A percentile compares a stretch with the other conserved stretches of the same genome.
phyloP scores from a whole-genome alignment of 2,329 filamentous ascomycete species.

The Fusarium sp. region DNA sequence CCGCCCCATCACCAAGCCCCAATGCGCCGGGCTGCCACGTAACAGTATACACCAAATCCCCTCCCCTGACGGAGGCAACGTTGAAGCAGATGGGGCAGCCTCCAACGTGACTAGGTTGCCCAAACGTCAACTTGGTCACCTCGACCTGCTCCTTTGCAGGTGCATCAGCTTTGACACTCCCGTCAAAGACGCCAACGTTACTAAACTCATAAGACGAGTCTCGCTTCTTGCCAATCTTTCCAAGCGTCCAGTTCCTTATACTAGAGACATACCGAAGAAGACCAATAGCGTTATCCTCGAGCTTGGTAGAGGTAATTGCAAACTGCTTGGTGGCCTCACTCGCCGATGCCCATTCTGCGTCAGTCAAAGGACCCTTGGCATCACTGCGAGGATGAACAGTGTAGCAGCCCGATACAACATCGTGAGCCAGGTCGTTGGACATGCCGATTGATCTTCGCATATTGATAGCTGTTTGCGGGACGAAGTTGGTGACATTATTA shows the following conservation, averaged over 20 bases:
- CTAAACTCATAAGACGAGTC: slow-evolving; percentile 45
- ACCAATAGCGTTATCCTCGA: slow-evolving; percentile 39
- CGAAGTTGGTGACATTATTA: slow-evolving; percentile 41
- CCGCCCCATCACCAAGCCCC: slow-evolving; percentile 29
- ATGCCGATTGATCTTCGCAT: slow-evolving; percentile 42
- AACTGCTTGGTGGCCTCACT: slow-evolving; percentile 27
- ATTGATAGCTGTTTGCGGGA: slow-evolving; percentile 43
- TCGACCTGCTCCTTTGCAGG: not conserved
- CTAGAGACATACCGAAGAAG: slow-evolving; percentile 41
- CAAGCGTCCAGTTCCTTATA: slow-evolving; percentile 41
- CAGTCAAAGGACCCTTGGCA: slow-evolving; percentile 20
- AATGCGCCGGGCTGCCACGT: slow-evolving; percentile 45
- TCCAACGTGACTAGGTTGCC: slow-evolving; percentile 40
- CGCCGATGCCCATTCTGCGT: slow-evolving; percentile 40
- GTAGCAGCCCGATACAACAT: slow-evolving; percentile 38
- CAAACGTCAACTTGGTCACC: slow-evolving; percentile 42
- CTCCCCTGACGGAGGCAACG: slow-evolving; percentile 35
- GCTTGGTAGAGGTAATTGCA: slow-evolving; percentile 19
- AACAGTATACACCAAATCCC: slow-evolving; percentile 39
- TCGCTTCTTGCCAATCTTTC: slow-evolving; percentile 37
- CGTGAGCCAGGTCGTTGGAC: slow-evolving; percentile 31
- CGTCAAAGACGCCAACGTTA: slow-evolving; percentile 41
- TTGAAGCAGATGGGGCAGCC: slow-evolving; percentile 42
- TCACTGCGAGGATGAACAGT: slow-evolving; percentile 16
- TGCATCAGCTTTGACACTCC: not conserved